These are phyloP conservation scores for Lachnellula cervina DNA, from an alignment of 2,329 filamentous ascomycete genomes.

Conservation along the genomic window DNA sequence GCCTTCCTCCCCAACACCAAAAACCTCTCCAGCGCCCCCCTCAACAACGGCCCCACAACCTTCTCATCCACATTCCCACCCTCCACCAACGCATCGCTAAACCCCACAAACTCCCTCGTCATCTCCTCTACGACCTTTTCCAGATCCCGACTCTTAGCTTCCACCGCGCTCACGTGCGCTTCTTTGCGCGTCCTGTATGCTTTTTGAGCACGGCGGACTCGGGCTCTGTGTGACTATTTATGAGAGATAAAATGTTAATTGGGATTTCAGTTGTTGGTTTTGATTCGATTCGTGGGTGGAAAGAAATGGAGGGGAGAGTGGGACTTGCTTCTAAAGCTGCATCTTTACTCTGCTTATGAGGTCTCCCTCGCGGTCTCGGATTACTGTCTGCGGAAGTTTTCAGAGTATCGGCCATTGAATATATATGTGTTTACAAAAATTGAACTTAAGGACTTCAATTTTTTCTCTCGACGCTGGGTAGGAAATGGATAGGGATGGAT, in stretches of 20 bases:
- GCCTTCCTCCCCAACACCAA: conserved; percentile 7
- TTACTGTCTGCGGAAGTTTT: neutral
- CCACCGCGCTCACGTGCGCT: conserved; percentile 5
- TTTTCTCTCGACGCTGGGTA: too few species aligned
- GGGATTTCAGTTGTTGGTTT: too few species aligned
- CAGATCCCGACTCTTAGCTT: conserved; percentile 8
- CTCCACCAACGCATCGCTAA: conserved; percentile 9
- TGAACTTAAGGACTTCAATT: too few species aligned
- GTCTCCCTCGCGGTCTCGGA: conserved; percentile 1
- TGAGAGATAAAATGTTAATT: neutral
- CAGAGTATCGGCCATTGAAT: too few species aligned
- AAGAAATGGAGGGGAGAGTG: neutral
- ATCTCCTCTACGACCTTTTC: conserved; percentile 17
- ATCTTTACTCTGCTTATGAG: neutral
- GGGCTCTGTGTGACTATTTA: conserved; percentile 10
- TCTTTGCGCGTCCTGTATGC: conserved; percentile 14
- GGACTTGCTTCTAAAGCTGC: neutral
- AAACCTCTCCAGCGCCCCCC: conserved; percentile 8
- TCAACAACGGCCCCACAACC: conserved; percentile 1
- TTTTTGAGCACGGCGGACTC: conserved; percentile 14
- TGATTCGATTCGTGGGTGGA: neutral
- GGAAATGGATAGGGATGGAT: too few species aligned
- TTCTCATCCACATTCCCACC: neutral
- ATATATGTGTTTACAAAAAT: too few species aligned
- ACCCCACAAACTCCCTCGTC: conserved; percentile 12